Evolutionary conservation across 768 basidiomycete species (phyloP).

Genomic region (Mycena epipterygia): DNA sequence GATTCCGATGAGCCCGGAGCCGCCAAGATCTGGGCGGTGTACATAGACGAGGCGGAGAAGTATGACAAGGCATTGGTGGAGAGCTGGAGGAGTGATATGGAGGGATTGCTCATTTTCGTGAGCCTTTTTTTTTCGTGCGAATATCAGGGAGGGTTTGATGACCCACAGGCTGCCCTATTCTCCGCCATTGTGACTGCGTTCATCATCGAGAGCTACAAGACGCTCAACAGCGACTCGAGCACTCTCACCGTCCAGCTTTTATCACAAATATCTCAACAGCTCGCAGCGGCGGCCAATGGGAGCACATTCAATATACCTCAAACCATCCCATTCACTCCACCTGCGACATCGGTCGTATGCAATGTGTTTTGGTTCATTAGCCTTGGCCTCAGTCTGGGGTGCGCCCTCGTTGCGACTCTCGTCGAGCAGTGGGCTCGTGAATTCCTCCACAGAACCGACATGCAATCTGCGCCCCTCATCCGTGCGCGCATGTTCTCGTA

Average conservation of each 20-base stretch:
- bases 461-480: constrained; percentile 4
- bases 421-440: constrained; percentile 21
- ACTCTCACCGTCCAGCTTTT: constrained; percentile 24
- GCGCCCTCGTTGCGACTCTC: constrained; percentile 18
- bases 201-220: constrained; percentile 41
- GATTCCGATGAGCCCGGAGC: neutral
- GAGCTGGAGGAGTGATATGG: constrained; percentile 28
- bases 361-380: constrained; percentile 21
- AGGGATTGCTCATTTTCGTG: constrained; percentile 24
- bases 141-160: neutral
- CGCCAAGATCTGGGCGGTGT: constrained; percentile 22
- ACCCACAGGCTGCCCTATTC: constrained; percentile 39
- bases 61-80: constrained; percentile 23
- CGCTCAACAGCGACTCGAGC: constrained; percentile 31
- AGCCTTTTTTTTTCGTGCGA: neutral
- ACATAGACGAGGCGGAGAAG: constrained; percentile 14
- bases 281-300: too few species aligned
- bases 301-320: too few species aligned
- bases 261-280: neutral
- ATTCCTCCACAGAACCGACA: constrained; percentile 11
- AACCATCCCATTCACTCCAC: too few species aligned
- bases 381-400: constrained; percentile 19
- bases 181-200: constrained; percentile 43
- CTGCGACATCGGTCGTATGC: constrained; percentile 21
- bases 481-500: constrained; percentile 20